Evolutionary conservation across 768 basidiomycete genomes (phyloP).

Genomic region (Amanita thiersii): DNA sequence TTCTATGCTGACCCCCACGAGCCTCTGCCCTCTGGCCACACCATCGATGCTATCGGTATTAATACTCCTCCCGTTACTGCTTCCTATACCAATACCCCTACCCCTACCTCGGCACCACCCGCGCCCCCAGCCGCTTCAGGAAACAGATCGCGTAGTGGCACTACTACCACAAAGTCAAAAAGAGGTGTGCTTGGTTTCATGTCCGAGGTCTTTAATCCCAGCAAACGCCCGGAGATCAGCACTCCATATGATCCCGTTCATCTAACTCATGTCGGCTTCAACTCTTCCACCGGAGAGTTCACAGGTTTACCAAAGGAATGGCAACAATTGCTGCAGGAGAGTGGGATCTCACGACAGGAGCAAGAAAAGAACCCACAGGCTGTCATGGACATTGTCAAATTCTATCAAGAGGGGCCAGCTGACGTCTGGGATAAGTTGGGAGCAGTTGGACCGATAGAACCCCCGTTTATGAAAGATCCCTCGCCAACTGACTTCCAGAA

Average conservation of each 20-base stretch:
- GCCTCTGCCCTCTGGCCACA: slow-evolving; percentile 26
- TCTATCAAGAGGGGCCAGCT: slow-evolving; percentile 85
- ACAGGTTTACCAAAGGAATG: slow-evolving; percentile 97
- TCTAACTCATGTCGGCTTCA: slow-evolving; percentile 99
- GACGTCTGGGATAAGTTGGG: slow-evolving; percentile 87
- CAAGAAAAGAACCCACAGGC: slow-evolving; percentile 98
- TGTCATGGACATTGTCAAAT: slow-evolving; percentile 98
- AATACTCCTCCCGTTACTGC: slow-evolving; percentile 15
- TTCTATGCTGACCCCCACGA: slow-evolving; percentile 40
- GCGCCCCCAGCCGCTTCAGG: slow-evolving; percentile 14
- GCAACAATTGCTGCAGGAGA: slow-evolving; percentile 95
- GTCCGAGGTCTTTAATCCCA: slow-evolving; percentile 55
- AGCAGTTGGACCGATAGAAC: slow-evolving; percentile 28
- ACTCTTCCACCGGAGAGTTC: slow-evolving; percentile 97
- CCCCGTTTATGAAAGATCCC: slow-evolving; percentile 20
- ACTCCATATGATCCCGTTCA: slow-evolving; percentile 99
- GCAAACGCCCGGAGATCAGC: slow-evolving; percentile 85
- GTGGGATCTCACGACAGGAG: slow-evolving; percentile 87
- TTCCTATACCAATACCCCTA: slow-evolving; percentile 14
- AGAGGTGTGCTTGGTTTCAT: slow-evolving; percentile 76
- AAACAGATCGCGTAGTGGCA: slow-evolving; percentile 34
- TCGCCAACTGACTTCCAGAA: slow-evolving; percentile 46
- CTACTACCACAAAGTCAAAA: slow-evolving; percentile 40
- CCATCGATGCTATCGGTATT: slow-evolving; percentile 19
- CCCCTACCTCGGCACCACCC: slow-evolving; percentile 15